These are phyloP conservation scores for Colletotrichum endophyticum DNA, from an alignment of 2,329 filamentous ascomycete genomes.

Conservation along the genomic window DNA sequence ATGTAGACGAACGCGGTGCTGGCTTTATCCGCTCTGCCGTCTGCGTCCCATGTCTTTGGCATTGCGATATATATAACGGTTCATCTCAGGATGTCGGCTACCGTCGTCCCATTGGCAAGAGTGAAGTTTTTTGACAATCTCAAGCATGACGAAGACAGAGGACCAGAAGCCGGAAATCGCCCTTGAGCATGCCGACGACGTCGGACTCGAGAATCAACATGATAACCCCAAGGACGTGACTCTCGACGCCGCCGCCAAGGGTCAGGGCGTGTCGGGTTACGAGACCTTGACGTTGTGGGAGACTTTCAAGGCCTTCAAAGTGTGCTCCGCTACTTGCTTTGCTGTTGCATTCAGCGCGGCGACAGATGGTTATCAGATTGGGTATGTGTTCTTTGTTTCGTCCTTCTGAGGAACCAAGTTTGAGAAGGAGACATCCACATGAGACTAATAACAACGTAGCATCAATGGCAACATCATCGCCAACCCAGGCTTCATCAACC, in stretches of 20 bases:
- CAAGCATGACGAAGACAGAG: not conserved
- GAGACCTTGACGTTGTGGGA: conserved; percentile 30
- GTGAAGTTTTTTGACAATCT: not conserved
- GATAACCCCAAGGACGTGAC: not conserved
- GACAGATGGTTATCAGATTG: conserved; percentile 33
- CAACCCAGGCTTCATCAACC: conserved; percentile 41
- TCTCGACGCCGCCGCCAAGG: conserved; percentile 25
- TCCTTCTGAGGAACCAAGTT: not conserved
- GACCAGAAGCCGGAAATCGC: not conserved
- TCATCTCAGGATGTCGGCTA: not conserved
- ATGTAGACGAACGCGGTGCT: not conserved
- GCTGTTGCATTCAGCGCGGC: conserved; percentile 28
- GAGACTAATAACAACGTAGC: conserved; percentile 19
- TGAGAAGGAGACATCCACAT: not conserved
- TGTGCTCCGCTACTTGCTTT: conserved; percentile 28
- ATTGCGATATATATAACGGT: not conserved
- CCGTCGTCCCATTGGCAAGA: not conserved
- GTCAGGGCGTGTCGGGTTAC: conserved; percentile 30
- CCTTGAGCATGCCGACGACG: not conserved
- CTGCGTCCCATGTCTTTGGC: not conserved
- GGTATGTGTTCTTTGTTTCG: conserved; percentile 11
- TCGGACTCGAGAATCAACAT: not conserved
- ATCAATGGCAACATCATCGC: conserved; percentile 41
- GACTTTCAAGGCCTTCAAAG: conserved; percentile 29
- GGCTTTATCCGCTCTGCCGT: not conserved